Percentiles rank a stretch among this genome's conserved stretches.
These are phyloP conservation scores for Alisma plantagoaquatica DNA, from an alignment of 106 monocot species.

Conservation along the genomic window DNA sequence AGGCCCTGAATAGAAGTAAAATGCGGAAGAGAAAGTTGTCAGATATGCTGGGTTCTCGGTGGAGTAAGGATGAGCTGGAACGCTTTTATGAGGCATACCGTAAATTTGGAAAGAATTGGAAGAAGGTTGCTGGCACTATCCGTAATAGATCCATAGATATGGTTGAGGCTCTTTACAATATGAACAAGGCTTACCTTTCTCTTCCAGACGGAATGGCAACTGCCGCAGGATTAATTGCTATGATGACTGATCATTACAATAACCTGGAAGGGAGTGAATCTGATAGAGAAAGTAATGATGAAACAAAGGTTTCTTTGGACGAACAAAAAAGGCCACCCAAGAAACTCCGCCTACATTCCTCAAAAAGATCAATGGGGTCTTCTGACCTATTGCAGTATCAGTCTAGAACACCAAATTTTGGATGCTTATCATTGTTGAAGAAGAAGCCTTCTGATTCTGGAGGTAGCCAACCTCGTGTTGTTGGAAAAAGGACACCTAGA, in stretches of 20 bases:
- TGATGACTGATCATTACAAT: constrained; percentile 99
- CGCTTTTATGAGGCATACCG: constrained; percentile 76
- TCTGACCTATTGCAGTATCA: constrained; percentile 56
- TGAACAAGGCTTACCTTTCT: constrained; percentile 95
- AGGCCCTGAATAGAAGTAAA: constrained; percentile 20
- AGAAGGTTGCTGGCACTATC: constrained; percentile 63
- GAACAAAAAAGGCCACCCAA: constrained; percentile 49
- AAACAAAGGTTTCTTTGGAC: constrained; percentile 32
- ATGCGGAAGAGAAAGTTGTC: constrained; percentile 72
- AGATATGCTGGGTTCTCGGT: constrained; percentile 72
- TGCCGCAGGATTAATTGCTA: constrained; percentile 86
- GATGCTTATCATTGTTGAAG: constrained; percentile 63
- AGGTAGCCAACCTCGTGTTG: constrained; percentile 73
- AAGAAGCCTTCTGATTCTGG: constrained; percentile 54
- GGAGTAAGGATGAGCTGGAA: constrained; percentile 72
- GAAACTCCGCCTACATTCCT: constrained; percentile 30
- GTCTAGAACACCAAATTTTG: constrained; percentile 58
- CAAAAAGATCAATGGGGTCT: constrained; percentile 42
- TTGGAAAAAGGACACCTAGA: constrained; percentile 96
- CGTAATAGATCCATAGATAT: constrained; percentile 76
- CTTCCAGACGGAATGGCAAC: constrained; percentile 87
- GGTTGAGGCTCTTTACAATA: constrained; percentile 95
- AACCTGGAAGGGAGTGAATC: constrained; percentile 87
- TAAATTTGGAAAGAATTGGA: constrained; percentile 75
- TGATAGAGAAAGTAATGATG: constrained; percentile 76